Evolutionary conservation across 257 asterid genomes (phyloP).

Genomic region (Petrea volubilis): DNA sequence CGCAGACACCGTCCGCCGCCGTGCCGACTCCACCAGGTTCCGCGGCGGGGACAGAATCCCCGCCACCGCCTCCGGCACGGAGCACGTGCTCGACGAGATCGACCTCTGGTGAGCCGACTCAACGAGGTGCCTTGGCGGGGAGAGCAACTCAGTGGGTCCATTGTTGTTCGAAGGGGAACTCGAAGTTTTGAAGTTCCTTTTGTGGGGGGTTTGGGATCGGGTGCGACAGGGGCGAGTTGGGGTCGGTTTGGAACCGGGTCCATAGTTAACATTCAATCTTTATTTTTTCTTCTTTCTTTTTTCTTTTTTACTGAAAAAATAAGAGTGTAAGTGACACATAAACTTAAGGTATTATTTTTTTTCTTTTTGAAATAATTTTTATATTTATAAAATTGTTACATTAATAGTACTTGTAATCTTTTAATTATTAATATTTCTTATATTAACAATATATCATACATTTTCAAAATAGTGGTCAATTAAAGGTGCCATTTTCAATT

Average conservation of each 20-base stretch:
- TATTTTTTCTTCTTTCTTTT: no score
- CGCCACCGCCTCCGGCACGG: constrained; percentile 27
- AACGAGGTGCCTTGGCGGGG: constrained; percentile 59
- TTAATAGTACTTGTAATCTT: no score
- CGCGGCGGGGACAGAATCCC: constrained; percentile 55
- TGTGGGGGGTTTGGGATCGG: constrained; percentile 39
- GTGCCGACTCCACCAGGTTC: constrained; percentile 63
- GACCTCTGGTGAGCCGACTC: constrained; percentile 66
- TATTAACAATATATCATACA: no score
- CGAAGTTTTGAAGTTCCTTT: constrained; percentile 50
- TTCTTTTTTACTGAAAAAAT: no score
- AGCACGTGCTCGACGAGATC: constrained; percentile 55
- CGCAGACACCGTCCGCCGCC: constrained; percentile 58
- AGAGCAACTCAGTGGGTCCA: constrained; percentile 34
- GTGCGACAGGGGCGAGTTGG: constrained; percentile 43
- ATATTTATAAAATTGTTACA: no score
- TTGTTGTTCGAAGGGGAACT: constrained; percentile 21
- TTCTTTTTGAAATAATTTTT: no score
- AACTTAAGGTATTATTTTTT: no score
- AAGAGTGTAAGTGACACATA: no score
- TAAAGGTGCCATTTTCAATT: no score
- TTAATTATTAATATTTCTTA: no score
- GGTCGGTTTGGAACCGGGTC: constrained; percentile 67
- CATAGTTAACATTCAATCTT: no score
- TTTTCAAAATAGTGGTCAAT: no score